Evolutionary conservation across 2,329 filamentous ascomycete species (phyloP), one percentile per base, ranked within the genome.

Genomic region (Phaeosphaeria sp.): DNA sequence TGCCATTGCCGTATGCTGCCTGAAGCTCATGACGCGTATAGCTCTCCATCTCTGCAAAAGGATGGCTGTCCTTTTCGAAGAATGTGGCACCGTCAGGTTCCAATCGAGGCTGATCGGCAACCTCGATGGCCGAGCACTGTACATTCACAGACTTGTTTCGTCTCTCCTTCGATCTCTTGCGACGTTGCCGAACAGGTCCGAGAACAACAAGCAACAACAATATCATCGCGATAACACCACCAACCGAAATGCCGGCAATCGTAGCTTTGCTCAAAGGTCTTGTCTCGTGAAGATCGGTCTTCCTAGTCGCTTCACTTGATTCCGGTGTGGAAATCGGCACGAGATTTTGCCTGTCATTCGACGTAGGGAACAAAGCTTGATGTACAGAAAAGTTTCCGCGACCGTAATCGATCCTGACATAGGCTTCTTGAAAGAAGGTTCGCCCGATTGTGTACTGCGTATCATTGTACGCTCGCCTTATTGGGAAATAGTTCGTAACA

Each of bases 401-500:
- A 53, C 81, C 79, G 65, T 78, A 81, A 59, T 82, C 77, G 15
- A 79, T 75, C 6, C 69, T 75, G 18, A 82, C 60, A 55, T 82
- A 82, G 3, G 87, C 83, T 75, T 91, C 88, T 69, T 91, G 89
- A 50, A 91, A 77, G 60, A 91, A 89, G 0, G 85, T 82, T 21
- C 89, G 82, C 13, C 89, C 89, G 39, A 91, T 82, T 15, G 87
- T 84, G 67, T 86, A 82, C 61, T 85, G 81, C 13, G 80, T 79
- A 36, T 82, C 80, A 59, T 84, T 81, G 36, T 82, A 68, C 7
- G 85, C 78, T 56, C 84, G 83, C 60, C 84, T 82, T 47, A 91
- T 79, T 3, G 88, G 87, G 58, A 91, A 90, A 68, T 91, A 91
- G n/a, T 53, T 83, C 1, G 86, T 88, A 33, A 86, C 82, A 63